Conservation (phyloP, 2,329 filamentous ascomycete genomes). For the Xylariales sp. region DNA sequence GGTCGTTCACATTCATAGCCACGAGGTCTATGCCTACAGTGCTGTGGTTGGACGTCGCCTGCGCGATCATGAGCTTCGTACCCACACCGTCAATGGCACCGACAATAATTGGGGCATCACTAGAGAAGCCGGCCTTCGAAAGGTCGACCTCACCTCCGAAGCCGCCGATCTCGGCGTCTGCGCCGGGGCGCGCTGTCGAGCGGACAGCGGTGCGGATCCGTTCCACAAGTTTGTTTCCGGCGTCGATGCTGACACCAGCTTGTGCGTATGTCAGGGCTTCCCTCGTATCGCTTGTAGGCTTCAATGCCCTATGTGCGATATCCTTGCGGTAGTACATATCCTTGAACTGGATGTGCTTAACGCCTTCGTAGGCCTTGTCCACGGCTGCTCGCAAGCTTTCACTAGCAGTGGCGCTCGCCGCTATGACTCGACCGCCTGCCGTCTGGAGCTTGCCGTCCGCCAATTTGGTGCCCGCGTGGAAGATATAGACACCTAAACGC, state of each 20-base stretch:
- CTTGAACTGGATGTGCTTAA: conserved; percentile 83
- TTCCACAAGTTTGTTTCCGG: conserved; percentile 91
- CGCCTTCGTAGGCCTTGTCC: conserved; percentile 85
- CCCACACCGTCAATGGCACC: conserved; percentile 96
- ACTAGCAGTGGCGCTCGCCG: conserved; percentile 81
- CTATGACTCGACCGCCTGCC: conserved; percentile 90
- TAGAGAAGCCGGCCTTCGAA: conserved; percentile 74
- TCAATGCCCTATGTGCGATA: conserved; percentile 83
- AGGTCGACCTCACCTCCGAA: conserved; percentile 92
- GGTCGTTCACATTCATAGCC: conserved; percentile 98
- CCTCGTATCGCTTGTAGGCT: conserved; percentile 55
- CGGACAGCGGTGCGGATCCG: conserved; percentile 92
- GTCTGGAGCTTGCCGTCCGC: conserved; percentile 75
- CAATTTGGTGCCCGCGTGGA: conserved; percentile 89
- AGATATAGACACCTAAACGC: conserved; percentile 73
- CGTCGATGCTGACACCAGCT: conserved; percentile 93
- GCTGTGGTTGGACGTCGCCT: conserved; percentile 88
- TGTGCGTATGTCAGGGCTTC: conserved; percentile 86
- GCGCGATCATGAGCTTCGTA: conserved; percentile 96
- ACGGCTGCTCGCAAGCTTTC: conserved; percentile 83
- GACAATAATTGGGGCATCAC: conserved; percentile 82
- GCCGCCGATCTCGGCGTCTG: conserved; percentile 92
- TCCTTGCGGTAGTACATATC: conserved; percentile 94
- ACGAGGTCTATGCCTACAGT: conserved; percentile 97
- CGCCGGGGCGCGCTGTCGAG: conserved; percentile 84